Evolutionary conservation across 345 rosid species (phyloP).

Genomic region (Aurinia saxatilis): DNA sequence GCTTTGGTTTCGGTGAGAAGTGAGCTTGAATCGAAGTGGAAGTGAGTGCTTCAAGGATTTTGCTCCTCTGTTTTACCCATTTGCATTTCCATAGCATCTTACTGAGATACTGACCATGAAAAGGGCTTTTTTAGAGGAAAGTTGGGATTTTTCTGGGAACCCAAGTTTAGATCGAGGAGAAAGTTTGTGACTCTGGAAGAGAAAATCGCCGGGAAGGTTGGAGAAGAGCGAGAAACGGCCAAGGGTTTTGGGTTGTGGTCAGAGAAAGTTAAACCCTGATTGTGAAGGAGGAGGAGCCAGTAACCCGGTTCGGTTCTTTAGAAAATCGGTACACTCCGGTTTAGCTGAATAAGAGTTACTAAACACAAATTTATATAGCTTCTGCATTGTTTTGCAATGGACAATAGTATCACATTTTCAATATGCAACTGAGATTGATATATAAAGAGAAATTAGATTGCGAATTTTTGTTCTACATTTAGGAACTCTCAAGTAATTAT

Average conservation of each 20-base stretch:
- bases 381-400: background rate
- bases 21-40: slow-evolving; percentile 18
- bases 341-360: background rate
- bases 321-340: slow-evolving; percentile 3
- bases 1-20: slow-evolving; percentile 5
- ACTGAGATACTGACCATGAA: slow-evolving; percentile 22
- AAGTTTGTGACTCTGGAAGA: background rate
- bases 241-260: slow-evolving; percentile 10
- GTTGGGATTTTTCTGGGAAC: background rate
- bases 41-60: slow-evolving; percentile 17
- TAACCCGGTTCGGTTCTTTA: slow-evolving; percentile 9
- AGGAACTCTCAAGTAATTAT: background rate
- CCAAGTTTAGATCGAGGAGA: background rate
- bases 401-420: background rate
- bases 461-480: background rate
- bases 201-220: background rate
- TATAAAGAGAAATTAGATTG: background rate
- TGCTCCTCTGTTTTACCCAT: slow-evolving; percentile 21
- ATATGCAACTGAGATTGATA: background rate
- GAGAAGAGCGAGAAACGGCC: background rate
- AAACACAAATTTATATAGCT: background rate
- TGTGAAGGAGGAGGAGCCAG: slow-evolving; percentile 15
- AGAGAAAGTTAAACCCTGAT: background rate
- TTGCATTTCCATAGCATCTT: slow-evolving; percentile 43
- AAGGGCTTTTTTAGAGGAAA: background rate